Evolutionary conservation across 345 rosid species (phyloP).

Genomic region (Eucalyptus regnans): DNA sequence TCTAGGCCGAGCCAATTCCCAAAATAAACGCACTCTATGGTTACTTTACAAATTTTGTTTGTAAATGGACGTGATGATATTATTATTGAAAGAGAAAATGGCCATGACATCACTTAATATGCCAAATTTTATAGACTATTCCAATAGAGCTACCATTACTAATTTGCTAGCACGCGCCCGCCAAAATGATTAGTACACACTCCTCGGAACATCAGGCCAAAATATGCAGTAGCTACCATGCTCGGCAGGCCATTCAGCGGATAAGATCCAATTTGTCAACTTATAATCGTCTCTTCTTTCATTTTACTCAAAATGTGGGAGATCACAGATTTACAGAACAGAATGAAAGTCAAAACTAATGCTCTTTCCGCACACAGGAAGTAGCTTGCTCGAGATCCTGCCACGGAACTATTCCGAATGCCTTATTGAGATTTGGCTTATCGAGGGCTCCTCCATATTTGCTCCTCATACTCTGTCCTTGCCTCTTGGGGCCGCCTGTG

Average conservation of each 20-base stretch:
- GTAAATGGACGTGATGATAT: not conserved
- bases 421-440: not conserved
- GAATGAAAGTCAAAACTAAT: not conserved
- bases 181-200: not conserved
- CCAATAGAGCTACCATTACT: not conserved
- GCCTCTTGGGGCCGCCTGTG: constrained; percentile 19
- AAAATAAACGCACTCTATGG: not conserved
- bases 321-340: not conserved
- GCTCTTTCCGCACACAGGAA: not conserved
- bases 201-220: not conserved
- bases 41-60: not conserved
- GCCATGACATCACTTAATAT: not conserved
- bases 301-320: not conserved
- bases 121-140: not conserved
- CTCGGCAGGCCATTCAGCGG: not conserved
- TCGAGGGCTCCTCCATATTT: constrained; percentile 16
- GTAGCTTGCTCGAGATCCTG: not conserved
- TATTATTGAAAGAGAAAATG: not conserved
- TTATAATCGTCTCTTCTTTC: not conserved
- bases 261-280: not conserved
- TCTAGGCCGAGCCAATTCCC: not conserved
- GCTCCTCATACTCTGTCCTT: constrained; percentile 8
- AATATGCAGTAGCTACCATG: not conserved
- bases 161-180: not conserved
- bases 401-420: not conserved